Evolutionary conservation across 108 stramenopile genomes (phyloP), one percentile per base, ranked within the genome.

Genomic region (Epithemia pelagica): DNA sequence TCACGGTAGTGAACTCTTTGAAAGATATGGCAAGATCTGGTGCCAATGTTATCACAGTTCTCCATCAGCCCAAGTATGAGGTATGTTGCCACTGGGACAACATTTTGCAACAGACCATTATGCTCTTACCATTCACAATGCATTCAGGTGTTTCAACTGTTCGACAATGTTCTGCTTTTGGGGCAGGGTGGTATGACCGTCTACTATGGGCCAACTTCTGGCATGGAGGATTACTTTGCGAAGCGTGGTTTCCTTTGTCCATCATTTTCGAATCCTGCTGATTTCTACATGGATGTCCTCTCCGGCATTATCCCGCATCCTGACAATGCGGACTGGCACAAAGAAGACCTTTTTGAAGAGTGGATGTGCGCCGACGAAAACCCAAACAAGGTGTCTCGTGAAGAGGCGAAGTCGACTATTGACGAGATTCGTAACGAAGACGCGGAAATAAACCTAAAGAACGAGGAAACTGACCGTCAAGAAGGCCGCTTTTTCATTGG

Each of bases 291-390:
- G 62, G 62, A 63, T 30, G 62, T 63, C 46, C 25, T 63, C 8
- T 7, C 62, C 2, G 62, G 62, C 20, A 18, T 46, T 20, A 37
- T 63, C 19, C 62, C 62, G 22, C n/a, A 37, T 20, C 18, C 8
- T 10, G 31, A 63, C 25, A 21, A 37, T 31, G 10, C 37, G 23
- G 21, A 31, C 32, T 63, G 32, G n/a, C 25, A 33, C 20, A 63
- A 63, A 33, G 62, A 63, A 37, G 62, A 63, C n/a, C 62, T 63
- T 5, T 63, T 63, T 15, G 62, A 63, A 31, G 22, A 20, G 2
- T 63, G 62, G 62, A 25, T 46, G 8, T 46, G 25, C 3, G 22
- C 29, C 2, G 33, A n/a, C 32, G 62, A 63, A n/a, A 63, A 63
- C 58, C 58, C 24, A 59, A 22, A 59, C 23, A 59, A 24, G 19